A percentile compares a stretch with the other conserved stretches of the same genome.
Conservation (phyloP, 2,329 filamentous ascomycete species). For the Fusarium sp. region DNA sequence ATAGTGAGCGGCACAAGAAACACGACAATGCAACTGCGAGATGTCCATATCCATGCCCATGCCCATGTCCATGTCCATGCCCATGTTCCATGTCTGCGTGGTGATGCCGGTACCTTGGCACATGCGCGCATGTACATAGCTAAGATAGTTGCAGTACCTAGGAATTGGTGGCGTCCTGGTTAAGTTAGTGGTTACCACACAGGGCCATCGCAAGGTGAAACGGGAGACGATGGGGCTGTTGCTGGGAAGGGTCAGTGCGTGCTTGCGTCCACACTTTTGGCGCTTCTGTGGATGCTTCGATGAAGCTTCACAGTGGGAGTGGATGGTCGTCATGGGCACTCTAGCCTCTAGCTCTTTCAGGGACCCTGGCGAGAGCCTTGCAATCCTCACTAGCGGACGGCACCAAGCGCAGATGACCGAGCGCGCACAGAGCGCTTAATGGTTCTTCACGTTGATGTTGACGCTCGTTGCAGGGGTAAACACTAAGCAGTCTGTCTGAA, state of each 20-base stretch:
- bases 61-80: neutral
- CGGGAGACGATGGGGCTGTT: slow-evolving; percentile 22
- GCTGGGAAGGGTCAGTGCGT: slow-evolving; percentile 41
- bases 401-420: slow-evolving; percentile 51
- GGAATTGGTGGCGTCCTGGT: slow-evolving; percentile 27
- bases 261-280: slow-evolving; percentile 28
- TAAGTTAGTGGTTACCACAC: slow-evolving; percentile 15
- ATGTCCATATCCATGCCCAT: neutral
- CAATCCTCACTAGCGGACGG: slow-evolving; percentile 41
- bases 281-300: slow-evolving; percentile 45
- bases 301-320: slow-evolving; percentile 43
- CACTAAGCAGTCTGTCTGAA: slow-evolving; percentile 18
- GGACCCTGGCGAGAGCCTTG: slow-evolving; percentile 37
- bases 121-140: slow-evolving; percentile 24
- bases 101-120: slow-evolving; percentile 41
- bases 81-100: slow-evolving; percentile 6
- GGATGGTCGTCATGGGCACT: slow-evolving; percentile 34
- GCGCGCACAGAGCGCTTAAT: slow-evolving; percentile 46
- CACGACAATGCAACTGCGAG: slow-evolving; percentile 17
- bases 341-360: slow-evolving; percentile 30
- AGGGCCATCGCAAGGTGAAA: slow-evolving; percentile 36
- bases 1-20: slow-evolving; percentile 11
- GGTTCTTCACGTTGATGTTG: slow-evolving; percentile 32
- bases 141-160: slow-evolving; percentile 25
- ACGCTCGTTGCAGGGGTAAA: slow-evolving; percentile 15